phyloP scores from a whole-genome alignment of 495 filamentous ascomycete genomes.

The Tricharina praecox region DNA sequence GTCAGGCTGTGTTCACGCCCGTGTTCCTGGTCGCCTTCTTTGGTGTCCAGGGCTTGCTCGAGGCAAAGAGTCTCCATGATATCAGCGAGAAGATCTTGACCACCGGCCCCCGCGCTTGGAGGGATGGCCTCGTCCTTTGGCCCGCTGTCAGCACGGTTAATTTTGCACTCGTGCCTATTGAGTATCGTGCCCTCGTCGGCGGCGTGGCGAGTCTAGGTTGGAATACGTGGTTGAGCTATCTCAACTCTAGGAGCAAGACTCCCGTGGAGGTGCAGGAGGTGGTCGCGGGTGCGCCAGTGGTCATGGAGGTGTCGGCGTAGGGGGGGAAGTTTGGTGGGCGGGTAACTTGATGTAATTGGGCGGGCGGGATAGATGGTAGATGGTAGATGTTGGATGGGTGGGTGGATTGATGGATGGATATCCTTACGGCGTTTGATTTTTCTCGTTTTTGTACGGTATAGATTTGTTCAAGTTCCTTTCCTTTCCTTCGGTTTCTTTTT shows the following conservation, averaged over 20 bases:
- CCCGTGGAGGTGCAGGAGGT: background rate
- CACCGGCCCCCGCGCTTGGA: conserved; percentile 58
- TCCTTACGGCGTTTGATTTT: too few species aligned
- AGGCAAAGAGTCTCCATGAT: conserved; percentile 41
- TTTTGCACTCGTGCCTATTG: conserved; percentile 63
- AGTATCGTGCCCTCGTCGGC: conserved; percentile 64
- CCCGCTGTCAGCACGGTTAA: conserved; percentile 74
- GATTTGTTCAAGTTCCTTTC: too few species aligned
- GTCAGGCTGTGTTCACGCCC: conserved; percentile 69
- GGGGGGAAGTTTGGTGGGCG: too few species aligned
- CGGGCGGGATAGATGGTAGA: too few species aligned
- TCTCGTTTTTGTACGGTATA: too few species aligned
- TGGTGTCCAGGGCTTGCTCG: conserved; percentile 49
- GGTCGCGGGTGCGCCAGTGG: background rate
- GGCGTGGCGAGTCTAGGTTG: conserved; percentile 30
- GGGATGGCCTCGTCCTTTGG: conserved; percentile 79
- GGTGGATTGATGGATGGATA: too few species aligned
- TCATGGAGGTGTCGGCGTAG: background rate
- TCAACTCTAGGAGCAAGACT: background rate
- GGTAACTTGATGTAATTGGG: too few species aligned
- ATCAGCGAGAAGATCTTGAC: conserved; percentile 51
- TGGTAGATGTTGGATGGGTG: too few species aligned
- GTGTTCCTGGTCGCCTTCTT: conserved; percentile 89
- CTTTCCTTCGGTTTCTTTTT: too few species aligned
- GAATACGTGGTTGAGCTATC: conserved; percentile 10